Base-by-base conservation (phyloP, 768 basidiomycete species). In the Atractiella rhizophila region DNA sequence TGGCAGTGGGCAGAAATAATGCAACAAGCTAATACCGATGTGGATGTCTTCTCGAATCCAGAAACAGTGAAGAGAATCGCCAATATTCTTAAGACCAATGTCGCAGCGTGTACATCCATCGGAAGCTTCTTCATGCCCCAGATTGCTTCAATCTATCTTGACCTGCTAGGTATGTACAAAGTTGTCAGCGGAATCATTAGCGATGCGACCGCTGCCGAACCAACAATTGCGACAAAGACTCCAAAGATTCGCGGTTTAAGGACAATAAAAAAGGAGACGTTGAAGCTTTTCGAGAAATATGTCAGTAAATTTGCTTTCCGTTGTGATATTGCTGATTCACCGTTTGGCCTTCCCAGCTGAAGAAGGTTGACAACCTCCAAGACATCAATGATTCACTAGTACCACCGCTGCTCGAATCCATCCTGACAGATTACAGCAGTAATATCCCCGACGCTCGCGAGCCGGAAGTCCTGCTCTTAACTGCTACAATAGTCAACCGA, bases 121-220 rank as follows among this genome's bases (percentile, higher is more conserved):
- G 88, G 91, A 33, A 77, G 76, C 51, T 86, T 94, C 66, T 98
- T 88, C 61, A 65, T 86, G 1, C 88, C 88, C n/a, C 91, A 98
- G 56, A 72, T 96, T 30, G 82, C 81, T 2, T 73, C 85, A 28
- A 71, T 96, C 57, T 98, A 88, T 67, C 63, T 91, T 51, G 91
- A 98, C 58, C 91, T 96, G 83, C 69, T 98, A 30, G 88, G 86
- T 13, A 63, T 98, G 41, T 98, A 98, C 64, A 83, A 85, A 56
- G 88, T 88, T 8, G 88, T 91, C 48, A 86, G 82, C 51, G 75
- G 79, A 18, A 86, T 94, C 51, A 88, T 98, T 56, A 88, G 80
- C 52, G 77, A 86, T 56, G 79, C 79, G 2, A 74, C 94, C 31
- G 74, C 74, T 10, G 71, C 57, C 73, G 86, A 64, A 74, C 83